These are phyloP conservation scores for Brassica cretica DNA, from an alignment of 345 rosid species.

Conservation along the genomic window DNA sequence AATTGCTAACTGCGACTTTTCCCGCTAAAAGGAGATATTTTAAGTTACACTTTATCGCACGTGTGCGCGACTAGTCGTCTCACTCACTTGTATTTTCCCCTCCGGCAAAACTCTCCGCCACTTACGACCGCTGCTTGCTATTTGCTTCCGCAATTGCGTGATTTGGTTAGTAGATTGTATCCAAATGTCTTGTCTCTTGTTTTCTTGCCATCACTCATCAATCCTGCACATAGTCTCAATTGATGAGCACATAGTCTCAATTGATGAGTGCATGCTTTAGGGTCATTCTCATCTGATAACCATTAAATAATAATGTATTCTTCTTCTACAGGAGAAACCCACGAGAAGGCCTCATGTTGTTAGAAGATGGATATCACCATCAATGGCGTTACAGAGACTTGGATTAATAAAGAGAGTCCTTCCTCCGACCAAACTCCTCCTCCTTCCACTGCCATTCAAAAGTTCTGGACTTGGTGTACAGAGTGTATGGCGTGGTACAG, in stretches of 20 bases:
- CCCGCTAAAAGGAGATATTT: neutral
- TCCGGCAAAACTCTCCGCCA: neutral
- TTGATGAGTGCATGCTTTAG: neutral
- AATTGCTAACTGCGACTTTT: neutral
- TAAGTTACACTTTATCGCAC: neutral
- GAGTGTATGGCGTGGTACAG: neutral
- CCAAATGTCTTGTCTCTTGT: neutral
- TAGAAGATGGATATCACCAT: neutral
- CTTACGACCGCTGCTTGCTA: neutral
- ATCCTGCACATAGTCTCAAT: too few relatives aligned
- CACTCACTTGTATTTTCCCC: neutral
- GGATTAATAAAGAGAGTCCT: neutral
- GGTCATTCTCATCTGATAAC: neutral
- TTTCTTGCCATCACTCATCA: too few relatives aligned
- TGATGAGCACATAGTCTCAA: too few relatives aligned
- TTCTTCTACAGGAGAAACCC: neutral
- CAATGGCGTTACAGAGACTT: neutral
- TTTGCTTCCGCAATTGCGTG: neutral
- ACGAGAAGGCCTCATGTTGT: too few relatives aligned
- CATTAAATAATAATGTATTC: neutral
- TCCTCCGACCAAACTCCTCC: neutral
- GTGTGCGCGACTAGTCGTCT: neutral
- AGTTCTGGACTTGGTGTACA: neutral
- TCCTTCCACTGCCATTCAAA: neutral
- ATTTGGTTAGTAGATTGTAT: neutral